Percentiles rank a stretch among this genome's conserved stretches.
Evolutionary conservation across 305 asterid genomes (phyloP).

Genomic region (Fraxinus latifolia): DNA sequence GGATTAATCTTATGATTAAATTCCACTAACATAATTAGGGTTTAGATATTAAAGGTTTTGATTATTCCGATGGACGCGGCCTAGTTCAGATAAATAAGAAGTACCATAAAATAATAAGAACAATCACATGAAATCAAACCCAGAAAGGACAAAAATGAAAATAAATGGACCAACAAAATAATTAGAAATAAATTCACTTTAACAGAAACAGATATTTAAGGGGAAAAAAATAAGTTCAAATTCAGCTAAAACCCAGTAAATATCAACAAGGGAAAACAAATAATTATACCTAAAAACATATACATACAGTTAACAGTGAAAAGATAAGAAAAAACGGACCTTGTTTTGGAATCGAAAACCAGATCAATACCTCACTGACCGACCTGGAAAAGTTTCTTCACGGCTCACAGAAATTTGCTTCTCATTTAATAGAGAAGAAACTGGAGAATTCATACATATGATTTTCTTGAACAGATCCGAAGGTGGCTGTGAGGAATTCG

Average conservation of each 20-base stretch:
- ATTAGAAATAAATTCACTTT: slow-evolving; percentile 2
- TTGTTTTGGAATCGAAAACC: neutral
- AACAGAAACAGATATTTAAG: neutral
- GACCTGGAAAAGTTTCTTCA: neutral
- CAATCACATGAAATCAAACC: slow-evolving; percentile 8
- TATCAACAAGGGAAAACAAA: neutral
- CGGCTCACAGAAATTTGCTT: neutral
- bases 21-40: slow-evolving; percentile 20
- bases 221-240: neutral
- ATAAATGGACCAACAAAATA: neutral
- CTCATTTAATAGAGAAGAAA: neutral
- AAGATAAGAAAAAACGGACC: neutral
- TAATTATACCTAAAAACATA: neutral
- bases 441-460: neutral
- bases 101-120: neutral
- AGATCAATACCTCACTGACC: slow-evolving; percentile 1
- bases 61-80: slow-evolving; percentile 6
- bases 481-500: neutral
- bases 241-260: neutral
- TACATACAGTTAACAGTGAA: neutral
- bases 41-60: neutral
- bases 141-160: neutral
- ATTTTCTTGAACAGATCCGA: neutral
- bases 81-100: neutral
- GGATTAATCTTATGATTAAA: neutral